Conservation (phyloP, 73 alveolate genomes). For the Strombidium stylifer region DNA sequence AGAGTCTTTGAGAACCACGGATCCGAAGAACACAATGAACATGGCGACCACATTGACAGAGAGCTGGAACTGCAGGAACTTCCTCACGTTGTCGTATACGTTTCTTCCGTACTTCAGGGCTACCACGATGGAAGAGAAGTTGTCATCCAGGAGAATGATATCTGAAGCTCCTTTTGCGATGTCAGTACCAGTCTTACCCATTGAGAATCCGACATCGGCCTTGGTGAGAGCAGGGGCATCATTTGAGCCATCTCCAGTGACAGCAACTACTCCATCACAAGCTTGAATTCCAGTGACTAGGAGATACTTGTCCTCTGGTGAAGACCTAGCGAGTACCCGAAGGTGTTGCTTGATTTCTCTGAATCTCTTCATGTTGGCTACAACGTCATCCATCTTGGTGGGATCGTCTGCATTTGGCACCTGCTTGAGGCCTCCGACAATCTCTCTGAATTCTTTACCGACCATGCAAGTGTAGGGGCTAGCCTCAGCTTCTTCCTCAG, state of each 20-base stretch:
- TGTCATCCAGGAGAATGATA: slow-evolving; percentile 77
- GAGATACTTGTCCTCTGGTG: slow-evolving; percentile 93
- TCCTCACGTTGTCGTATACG: slow-evolving; percentile 76
- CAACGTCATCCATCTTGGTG: slow-evolving; percentile 50
- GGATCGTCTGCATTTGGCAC: slow-evolving; percentile 27
- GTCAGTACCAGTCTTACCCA: slow-evolving; percentile 94
- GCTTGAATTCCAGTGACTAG: slow-evolving; percentile 89
- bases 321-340: slow-evolving; percentile 90
- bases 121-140: slow-evolving; percentile 69
- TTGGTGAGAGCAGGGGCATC: slow-evolving; percentile 94
- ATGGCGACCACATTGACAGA: slow-evolving; percentile 83
- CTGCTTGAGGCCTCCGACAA: slow-evolving; percentile 47
- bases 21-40: slow-evolving; percentile 78
- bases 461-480: slow-evolving; percentile 72
- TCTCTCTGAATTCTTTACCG: slow-evolving; percentile 78
- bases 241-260: slow-evolving; percentile 97
- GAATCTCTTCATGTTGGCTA: slow-evolving; percentile 68
- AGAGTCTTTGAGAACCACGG: slow-evolving; percentile 66
- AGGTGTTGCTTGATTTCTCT: slow-evolving; percentile 66
- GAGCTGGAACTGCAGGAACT: slow-evolving; percentile 78
- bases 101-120: slow-evolving; percentile 88
- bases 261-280: slow-evolving; percentile 89
- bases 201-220: slow-evolving; percentile 94
- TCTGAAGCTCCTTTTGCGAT: slow-evolving; percentile 94
- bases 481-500: slow-evolving; percentile 51